A percentile compares a stretch with the other conserved stretches of the same genome.
Conservation (phyloP, 2,329 filamentous ascomycete genomes). For the Cryphonectria nitschkei region DNA sequence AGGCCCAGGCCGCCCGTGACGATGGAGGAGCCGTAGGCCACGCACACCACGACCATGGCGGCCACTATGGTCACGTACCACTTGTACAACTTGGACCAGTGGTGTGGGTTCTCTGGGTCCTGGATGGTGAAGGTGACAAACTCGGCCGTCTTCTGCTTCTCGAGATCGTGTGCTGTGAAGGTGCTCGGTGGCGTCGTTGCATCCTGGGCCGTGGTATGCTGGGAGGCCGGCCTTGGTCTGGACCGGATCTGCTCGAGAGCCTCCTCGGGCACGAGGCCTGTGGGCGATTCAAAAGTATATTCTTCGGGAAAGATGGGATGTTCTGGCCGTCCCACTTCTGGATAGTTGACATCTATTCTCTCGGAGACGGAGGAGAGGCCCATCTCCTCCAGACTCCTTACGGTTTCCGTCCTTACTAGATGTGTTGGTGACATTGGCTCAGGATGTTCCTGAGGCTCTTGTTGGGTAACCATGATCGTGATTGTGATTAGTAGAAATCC, state of each 20-base stretch:
- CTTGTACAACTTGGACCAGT: slow-evolving; percentile 9
- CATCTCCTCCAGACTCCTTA: slow-evolving; percentile 8
- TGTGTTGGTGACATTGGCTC: not conserved
- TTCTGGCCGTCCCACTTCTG: slow-evolving; percentile 4
- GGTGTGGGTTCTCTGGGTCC: slow-evolving; percentile 9
- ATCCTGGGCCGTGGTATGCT: no score
- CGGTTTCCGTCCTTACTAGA: slow-evolving; percentile 2
- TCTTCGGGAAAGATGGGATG: slow-evolving; percentile 8
- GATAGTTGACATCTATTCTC: slow-evolving; percentile 5
- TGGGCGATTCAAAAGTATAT: not conserved
- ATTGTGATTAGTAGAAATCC: not conserved
- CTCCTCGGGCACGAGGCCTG: slow-evolving; percentile 7
- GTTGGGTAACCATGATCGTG: slow-evolving; percentile 5
- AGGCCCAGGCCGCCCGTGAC: slow-evolving; percentile 11
- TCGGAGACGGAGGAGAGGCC: not conserved
- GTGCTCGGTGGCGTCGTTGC: not conserved
- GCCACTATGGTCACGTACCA: slow-evolving; percentile 14
- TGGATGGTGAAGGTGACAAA: slow-evolving; percentile 11
- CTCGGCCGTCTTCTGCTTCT: slow-evolving; percentile 5
- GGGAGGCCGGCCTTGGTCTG: not conserved
- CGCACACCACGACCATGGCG: slow-evolving; percentile 2
- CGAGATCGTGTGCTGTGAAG: not conserved
- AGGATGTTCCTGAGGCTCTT: not conserved
- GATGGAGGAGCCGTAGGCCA: slow-evolving; percentile 11
- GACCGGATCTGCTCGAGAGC: slow-evolving; percentile 14